These are phyloP conservation scores for Furculomyces boomerangus DNA, from an alignment of 371 early-diverging fungal species.

Conservation along the genomic window DNA sequence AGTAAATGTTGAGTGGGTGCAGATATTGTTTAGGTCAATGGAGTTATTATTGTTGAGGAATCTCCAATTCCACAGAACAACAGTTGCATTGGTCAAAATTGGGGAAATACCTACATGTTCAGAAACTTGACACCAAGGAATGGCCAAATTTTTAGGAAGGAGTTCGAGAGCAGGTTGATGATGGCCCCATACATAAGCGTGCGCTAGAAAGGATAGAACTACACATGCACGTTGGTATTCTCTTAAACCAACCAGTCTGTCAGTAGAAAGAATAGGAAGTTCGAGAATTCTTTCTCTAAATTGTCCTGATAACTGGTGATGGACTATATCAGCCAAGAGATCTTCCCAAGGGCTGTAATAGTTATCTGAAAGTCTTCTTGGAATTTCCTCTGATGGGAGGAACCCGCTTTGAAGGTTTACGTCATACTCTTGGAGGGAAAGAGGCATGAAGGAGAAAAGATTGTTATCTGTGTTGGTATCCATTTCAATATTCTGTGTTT, in stretches of 20 bases:
- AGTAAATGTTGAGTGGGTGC: constrained; percentile 64
- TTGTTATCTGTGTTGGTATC: no score
- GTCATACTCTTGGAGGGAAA: constrained; percentile 53
- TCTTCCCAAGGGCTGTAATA: constrained; percentile 84
- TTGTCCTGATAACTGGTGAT: constrained; percentile 54
- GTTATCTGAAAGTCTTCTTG: constrained; percentile 42
- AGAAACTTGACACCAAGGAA: constrained; percentile 72
- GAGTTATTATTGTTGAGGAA: constrained; percentile 35
- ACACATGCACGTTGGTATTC: constrained; percentile 75
- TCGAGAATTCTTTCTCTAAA: constrained; percentile 50
- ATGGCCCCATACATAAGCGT: constrained; percentile 76
- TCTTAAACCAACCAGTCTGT: constrained; percentile 30
- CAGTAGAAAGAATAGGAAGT: constrained; percentile 57
- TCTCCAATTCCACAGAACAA: constrained; percentile 79
- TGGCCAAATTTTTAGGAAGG: constrained; percentile 60
- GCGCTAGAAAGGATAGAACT: constrained; percentile 70
- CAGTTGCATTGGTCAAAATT: constrained; percentile 70
- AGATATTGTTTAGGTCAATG: constrained; percentile 42
- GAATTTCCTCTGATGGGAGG: constrained; percentile 55
- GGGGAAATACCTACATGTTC: constrained; percentile 69
- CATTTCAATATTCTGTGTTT: no score
- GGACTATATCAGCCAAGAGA: constrained; percentile 56
- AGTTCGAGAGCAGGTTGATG: constrained; percentile 48
- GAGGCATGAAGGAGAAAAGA: constrained; percentile 1
- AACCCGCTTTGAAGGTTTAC: constrained; percentile 75